Base-by-base conservation (phyloP, 768 basidiomycete genomes). In the Fomitopsis pulvina region DNA sequence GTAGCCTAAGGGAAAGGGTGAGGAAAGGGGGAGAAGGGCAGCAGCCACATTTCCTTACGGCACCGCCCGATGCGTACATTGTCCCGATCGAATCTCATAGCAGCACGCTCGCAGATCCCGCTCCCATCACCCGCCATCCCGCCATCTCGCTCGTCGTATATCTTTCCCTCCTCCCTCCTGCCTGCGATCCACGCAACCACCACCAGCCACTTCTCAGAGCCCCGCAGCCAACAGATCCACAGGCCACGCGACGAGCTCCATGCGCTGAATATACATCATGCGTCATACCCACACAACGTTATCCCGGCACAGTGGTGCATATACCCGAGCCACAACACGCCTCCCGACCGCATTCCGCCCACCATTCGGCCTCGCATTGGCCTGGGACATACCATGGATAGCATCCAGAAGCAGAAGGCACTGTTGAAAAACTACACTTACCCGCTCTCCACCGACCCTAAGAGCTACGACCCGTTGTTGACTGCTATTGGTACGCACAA, bases 11-110 rank as follows among this genome's bases (percentile, higher is more conserved):
- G 44, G 32, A 24, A 22, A 5, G 43, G 28, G 53, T 10, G 21
- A 40, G 42, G 56, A 45, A 28, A 52, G 28, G 14, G 47, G 44
- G 52, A 24, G 42, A 51, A 47, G 47, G 52, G 57, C 55, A 59
- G 59, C 59, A 58, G 54, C 56, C 59, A 56, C 56, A 57, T 55
- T 37, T 18, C 30, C 34, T 63, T 63, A 59, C 59, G 54, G 58
- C 57, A 54, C 27, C 46, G 52, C 58, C 53, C 53, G 50, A 51
- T 27, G 28, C 20, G 34, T 44, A 47, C 53, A 37, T n/a, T 21
- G 29, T 32, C 57, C 57, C 57, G 63, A 64, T 64, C 24, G 14
- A 53, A 64, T 64, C 63, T 64, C 50, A 46, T 62, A 61, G 59
- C 60, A 55, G 59, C 57, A 60, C 47, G 53, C 58, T 58, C 54